These are phyloP conservation scores for Spirogloea muscicola DNA, from an alignment of 139 green algal genomes.

Conservation along the genomic window DNA sequence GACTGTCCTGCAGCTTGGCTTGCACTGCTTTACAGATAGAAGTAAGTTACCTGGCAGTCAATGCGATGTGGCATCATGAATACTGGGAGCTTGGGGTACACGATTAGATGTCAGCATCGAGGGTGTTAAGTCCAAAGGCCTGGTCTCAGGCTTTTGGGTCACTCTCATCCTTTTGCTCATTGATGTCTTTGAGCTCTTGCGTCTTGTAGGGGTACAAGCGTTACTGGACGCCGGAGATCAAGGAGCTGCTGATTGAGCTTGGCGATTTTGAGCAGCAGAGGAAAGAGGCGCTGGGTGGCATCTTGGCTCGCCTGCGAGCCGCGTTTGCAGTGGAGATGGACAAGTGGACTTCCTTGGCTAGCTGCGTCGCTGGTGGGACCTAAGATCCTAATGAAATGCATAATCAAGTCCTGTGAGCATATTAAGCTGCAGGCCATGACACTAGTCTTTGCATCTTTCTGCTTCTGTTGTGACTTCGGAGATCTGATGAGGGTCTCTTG, in stretches of 20 bases:
- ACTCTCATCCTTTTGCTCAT: not conserved
- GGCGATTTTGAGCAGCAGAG: slow-evolving; percentile 49
- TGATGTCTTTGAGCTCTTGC: slow-evolving; percentile 4
- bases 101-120: too few relatives aligned
- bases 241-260: slow-evolving; percentile 58
- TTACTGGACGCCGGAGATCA: slow-evolving; percentile 59
- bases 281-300: slow-evolving; percentile 60
- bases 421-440: too few relatives aligned
- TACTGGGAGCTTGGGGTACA: too few relatives aligned
- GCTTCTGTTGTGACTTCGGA: not conserved
- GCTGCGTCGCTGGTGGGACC: slow-evolving; percentile 17
- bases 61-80: too few relatives aligned
- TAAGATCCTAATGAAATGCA: too few relatives aligned
- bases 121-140: too few relatives aligned
- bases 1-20: too few relatives aligned
- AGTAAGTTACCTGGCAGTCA: too few relatives aligned
- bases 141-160: too few relatives aligned
- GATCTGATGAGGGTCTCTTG: not conserved
- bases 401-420: too few relatives aligned
- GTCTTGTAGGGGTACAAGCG: slow-evolving; percentile 66
- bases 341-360: slow-evolving; percentile 4
- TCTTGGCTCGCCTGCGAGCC: slow-evolving; percentile 24
- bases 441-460: too few relatives aligned
- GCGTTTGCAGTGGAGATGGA: slow-evolving; percentile 37
- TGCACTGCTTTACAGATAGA: too few relatives aligned